phyloP scores from a whole-genome alignment of 352 stramenopile genomes.

The Pythium monospermum region DNA sequence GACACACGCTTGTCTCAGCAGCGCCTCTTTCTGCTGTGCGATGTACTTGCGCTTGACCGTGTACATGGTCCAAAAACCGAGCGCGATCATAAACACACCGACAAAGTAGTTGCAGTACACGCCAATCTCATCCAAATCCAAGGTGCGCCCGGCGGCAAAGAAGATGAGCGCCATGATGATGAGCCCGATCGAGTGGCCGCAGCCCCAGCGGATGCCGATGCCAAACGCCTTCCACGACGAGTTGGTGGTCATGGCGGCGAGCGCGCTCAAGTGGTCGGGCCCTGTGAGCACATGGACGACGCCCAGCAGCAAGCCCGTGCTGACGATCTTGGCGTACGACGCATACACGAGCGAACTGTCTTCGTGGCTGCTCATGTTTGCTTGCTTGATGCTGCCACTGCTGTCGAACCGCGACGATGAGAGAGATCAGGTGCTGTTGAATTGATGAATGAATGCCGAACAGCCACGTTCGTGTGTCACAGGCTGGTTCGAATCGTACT shows the following conservation, averaged over 20 bases:
- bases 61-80: conserved; percentile 53
- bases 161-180: conserved; percentile 82
- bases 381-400: no score
- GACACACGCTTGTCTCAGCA: conserved; percentile 3
- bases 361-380: conserved; percentile 18
- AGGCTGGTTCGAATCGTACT: background rate
- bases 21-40: conserved; percentile 29
- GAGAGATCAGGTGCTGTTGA: background rate
- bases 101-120: conserved; percentile 66
- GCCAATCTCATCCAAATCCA: conserved; percentile 48
- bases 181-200: conserved; percentile 87
- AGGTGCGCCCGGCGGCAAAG: conserved; percentile 50
- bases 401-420: no score
- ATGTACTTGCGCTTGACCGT: conserved; percentile 53
- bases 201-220: conserved; percentile 88
- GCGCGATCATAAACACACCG: conserved; percentile 71
- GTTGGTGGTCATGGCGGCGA: conserved; percentile 81
- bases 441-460: no score
- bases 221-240: conserved; percentile 78
- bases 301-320: conserved; percentile 34
- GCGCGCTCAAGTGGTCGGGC: conserved; percentile 86
- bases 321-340: conserved; percentile 31
- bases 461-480: no score
- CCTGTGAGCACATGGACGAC: conserved; percentile 49
- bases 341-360: conserved; percentile 26